Evolutionary conservation across 2,329 filamentous ascomycete genomes (phyloP).

Genomic region (Stenocarpella maydis): DNA sequence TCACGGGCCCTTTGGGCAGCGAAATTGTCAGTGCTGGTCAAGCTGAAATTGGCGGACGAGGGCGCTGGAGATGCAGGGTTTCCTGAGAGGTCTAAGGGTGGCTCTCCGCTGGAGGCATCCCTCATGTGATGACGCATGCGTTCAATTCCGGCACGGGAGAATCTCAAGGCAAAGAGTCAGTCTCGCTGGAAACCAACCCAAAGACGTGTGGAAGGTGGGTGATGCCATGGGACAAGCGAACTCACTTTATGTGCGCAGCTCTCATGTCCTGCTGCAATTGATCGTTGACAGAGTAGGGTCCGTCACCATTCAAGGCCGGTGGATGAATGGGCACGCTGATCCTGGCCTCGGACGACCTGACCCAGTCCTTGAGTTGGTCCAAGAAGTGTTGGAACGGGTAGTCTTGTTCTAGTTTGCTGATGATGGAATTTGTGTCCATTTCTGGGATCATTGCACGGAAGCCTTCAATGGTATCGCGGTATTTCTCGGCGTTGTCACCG

Average conservation of each 20-base stretch:
- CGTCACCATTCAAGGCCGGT: constrained; percentile 3
- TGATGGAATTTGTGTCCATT: constrained; percentile 25
- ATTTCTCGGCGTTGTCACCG: constrained; percentile 2
- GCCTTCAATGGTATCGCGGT: constrained; percentile 26
- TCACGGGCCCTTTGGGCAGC: constrained; percentile 23
- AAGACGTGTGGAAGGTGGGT: not conserved
- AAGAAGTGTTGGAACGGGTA: constrained; percentile 32
- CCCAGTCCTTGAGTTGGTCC: constrained; percentile 29
- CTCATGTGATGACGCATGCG: constrained; percentile 22
- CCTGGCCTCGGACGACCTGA: constrained; percentile 25
- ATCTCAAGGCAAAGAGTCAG: constrained; percentile 28
- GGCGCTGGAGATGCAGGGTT: not conserved
- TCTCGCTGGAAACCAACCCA: constrained; percentile 17
- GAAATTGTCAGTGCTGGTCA: constrained; percentile 21
- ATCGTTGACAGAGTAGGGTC: constrained; percentile 8
- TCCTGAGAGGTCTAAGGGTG: not conserved
- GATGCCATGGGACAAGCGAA: not conserved
- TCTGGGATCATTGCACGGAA: constrained; percentile 30
- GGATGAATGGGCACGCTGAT: constrained; percentile 7
- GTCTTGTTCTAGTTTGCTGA: constrained; percentile 27
- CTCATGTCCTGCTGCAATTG: constrained; percentile 22
- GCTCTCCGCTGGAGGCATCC: not conserved
- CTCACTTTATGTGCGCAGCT: constrained; percentile 24
- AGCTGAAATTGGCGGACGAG: not conserved
- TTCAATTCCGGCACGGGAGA: constrained; percentile 1